A percentile compares a stretch with the other conserved stretches of the same genome.
Conservation (phyloP, 1,139 yeast species). For the Saccharomycopsis phalli region DNA sequence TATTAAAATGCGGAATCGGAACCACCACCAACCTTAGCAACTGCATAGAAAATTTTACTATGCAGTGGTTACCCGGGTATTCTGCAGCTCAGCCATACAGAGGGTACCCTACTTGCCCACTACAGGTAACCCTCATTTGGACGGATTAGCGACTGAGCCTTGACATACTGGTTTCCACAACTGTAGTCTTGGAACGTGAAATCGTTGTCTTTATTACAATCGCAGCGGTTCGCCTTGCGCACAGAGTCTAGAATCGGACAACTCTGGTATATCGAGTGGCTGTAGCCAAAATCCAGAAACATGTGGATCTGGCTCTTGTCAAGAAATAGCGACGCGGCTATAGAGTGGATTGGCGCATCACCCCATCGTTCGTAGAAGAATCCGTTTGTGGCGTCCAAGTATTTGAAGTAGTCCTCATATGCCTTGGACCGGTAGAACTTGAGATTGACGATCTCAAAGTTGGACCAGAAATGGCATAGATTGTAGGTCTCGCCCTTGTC, state of each 20-base stretch:
- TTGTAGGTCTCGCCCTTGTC: conserved; percentile 65
- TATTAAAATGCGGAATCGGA: no score
- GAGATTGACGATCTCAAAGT: conserved; percentile 76
- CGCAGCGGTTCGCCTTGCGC: conserved; percentile 46
- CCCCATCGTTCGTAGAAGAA: conserved; percentile 96
- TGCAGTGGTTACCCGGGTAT: not conserved
- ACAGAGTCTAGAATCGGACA: conserved; percentile 53
- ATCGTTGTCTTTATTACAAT: conserved; percentile 58
- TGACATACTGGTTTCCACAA: conserved; percentile 48
- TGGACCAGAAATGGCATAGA: conserved; percentile 88
- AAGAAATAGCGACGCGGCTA: conserved; percentile 68
- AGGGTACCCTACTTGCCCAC: no score
- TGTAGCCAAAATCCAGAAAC: conserved; percentile 40
- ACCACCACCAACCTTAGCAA: not conserved
- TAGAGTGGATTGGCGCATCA: conserved; percentile 87
- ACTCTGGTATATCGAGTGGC: conserved; percentile 51
- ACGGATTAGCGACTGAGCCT: conserved; percentile 38
- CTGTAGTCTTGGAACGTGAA: conserved; percentile 57
- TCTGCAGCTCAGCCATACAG: no score
- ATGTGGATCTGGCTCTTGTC: conserved; percentile 61
- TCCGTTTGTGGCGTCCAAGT: conserved; percentile 71
- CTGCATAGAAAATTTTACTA: not conserved
- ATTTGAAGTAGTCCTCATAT: conserved; percentile 60
- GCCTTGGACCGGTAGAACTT: conserved; percentile 67
- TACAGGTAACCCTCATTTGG: no score